These are phyloP conservation scores for Lachancea sp. DNA, from an alignment of 805 yeast genomes.

Conservation along the genomic window DNA sequence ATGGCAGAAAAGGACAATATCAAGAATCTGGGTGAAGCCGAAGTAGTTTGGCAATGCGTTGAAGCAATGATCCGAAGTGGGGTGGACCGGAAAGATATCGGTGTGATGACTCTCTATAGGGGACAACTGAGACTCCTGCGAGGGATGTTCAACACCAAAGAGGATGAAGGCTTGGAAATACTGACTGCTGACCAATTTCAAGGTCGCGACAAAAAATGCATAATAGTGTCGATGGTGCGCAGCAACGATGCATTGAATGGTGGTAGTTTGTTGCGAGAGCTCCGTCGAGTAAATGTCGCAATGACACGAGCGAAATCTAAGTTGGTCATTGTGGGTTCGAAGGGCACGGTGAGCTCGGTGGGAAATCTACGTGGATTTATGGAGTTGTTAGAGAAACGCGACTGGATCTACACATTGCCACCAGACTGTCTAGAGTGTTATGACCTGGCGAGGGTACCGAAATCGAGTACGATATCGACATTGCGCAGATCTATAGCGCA, in stretches of 20 bases:
- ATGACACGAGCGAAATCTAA: slow-evolving; percentile 86
- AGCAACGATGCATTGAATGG: slow-evolving; percentile 59
- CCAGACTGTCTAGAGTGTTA: slow-evolving; percentile 37
- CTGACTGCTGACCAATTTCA: slow-evolving; percentile 94
- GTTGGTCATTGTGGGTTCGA: slow-evolving; percentile 77
- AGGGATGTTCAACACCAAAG: slow-evolving; percentile 18
- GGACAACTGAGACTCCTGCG: slow-evolving; percentile 61
- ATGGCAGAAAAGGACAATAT: slow-evolving; percentile 54
- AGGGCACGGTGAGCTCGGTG: slow-evolving; percentile 39
- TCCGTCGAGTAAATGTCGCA: slow-evolving; percentile 92
- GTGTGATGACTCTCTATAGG: slow-evolving; percentile 84
- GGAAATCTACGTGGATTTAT: slow-evolving; percentile 43
- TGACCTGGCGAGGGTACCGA: slow-evolving; percentile 16
- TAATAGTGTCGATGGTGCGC: slow-evolving; percentile 82
- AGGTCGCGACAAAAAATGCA: slow-evolving; percentile 91
- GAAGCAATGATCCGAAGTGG: slow-evolving; percentile 55
- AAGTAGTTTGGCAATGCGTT: slow-evolving; percentile 54
- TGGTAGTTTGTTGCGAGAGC: slow-evolving; percentile 77
- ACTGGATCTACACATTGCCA: slow-evolving; percentile 63
- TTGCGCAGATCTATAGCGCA: not conserved
- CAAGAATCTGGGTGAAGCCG: slow-evolving; percentile 69
- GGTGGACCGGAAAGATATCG: slow-evolving; percentile 53
- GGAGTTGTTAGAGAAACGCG: slow-evolving; percentile 44
- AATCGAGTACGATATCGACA: not conserved
- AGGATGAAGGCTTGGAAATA: slow-evolving; percentile 51